These are phyloP conservation scores for Fraxinus quadrangulata DNA, from an alignment of 257 asterid genomes.

Conservation along the genomic window DNA sequence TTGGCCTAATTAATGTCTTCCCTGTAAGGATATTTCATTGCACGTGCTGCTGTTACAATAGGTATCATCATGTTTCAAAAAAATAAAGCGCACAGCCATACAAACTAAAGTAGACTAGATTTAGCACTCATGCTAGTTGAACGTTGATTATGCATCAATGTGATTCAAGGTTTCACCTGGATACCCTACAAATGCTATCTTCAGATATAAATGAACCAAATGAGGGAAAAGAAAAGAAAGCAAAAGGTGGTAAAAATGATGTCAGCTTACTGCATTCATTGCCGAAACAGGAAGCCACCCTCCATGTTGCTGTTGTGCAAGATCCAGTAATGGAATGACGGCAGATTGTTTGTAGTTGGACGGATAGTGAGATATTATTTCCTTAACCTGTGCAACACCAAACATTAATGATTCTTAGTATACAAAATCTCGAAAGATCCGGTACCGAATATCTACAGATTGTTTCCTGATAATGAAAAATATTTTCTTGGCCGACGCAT, in stretches of 20 bases:
- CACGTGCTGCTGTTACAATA: neutral
- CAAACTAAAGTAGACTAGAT: neutral
- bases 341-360: conserved; percentile 96
- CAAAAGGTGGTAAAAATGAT: conserved; percentile 9
- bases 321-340: conserved; percentile 91
- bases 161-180: conserved; percentile 1
- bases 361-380: conserved; percentile 86
- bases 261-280: conserved; percentile 79
- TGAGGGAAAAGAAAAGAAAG: conserved; percentile 18
- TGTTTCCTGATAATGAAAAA: neutral
- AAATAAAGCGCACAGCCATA: neutral
- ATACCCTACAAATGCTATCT: conserved; percentile 12
- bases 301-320: conserved; percentile 97
- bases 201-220: neutral
- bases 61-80: neutral
- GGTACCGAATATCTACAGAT: neutral
- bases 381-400: conserved; percentile 62
- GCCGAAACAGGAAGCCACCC: conserved; percentile 99
- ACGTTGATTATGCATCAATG: conserved; percentile 13
- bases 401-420: neutral
- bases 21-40: neutral
- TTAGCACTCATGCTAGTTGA: conserved; percentile 5
- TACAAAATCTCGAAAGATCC: conserved; percentile 14
- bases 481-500: neutral
- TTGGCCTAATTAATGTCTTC: neutral